Conservation (phyloP, 108 stramenopile species). For the Tribonema minus region DNA sequence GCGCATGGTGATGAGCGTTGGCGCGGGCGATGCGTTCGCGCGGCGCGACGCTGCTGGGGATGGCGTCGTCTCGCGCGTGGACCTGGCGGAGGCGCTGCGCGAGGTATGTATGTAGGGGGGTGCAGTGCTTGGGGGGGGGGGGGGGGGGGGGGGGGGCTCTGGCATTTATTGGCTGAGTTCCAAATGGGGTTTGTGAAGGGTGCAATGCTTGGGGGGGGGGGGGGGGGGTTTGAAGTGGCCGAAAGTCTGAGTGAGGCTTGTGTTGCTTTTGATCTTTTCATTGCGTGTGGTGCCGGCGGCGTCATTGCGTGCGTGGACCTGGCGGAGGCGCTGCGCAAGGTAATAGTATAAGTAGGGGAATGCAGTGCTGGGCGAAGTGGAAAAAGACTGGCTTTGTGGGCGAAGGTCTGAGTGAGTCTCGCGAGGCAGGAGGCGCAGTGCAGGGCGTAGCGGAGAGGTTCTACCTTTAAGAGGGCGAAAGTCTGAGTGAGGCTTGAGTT, state of each 20-base stretch:
- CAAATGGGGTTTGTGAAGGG: neutral
- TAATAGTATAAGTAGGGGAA: neutral
- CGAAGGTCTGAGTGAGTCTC: neutral
- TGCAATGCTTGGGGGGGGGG: neutral
- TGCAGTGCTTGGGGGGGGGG: too few species aligned
- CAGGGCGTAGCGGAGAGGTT: neutral
- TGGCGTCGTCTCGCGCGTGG: constrained; percentile 15
- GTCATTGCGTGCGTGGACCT: constrained; percentile 17
- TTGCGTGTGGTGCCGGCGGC: neutral
- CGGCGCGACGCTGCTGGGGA: constrained; percentile 7
- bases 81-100: constrained; percentile 29
- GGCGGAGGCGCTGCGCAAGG: constrained; percentile 27
- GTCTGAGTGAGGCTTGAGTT: too few species aligned
- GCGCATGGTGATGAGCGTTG: neutral
- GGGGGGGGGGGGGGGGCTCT: neutral
- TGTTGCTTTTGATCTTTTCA: too few species aligned
- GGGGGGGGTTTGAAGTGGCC: too few species aligned
- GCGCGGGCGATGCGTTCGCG: constrained; percentile 19
- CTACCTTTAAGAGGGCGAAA: too few species aligned
- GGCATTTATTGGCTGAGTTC: neutral
- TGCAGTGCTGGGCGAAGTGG: too few species aligned
- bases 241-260: too few species aligned
- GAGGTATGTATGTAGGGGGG: constrained; percentile 11
- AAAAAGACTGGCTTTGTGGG: neutral
- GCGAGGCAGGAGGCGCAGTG: neutral